Conservation (phyloP, 257 asterid genomes). For the Craterostigma plantagineum region DNA sequence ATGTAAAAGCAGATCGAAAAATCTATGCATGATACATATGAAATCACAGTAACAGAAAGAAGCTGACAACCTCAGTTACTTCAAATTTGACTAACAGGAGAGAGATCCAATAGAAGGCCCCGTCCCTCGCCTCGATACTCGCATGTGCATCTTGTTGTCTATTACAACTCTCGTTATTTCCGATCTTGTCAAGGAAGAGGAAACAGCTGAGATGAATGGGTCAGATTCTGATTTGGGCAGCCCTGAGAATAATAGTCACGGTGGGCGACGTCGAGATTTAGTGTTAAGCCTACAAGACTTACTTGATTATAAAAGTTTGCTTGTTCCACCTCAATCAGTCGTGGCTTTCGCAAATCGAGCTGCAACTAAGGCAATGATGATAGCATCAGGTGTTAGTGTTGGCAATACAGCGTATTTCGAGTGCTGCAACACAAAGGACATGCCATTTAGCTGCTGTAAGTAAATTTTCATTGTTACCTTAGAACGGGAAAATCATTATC, state of each 20-base stretch:
- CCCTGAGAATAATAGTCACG: conserved; percentile 12
- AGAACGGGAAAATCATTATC: background rate
- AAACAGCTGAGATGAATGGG: conserved; percentile 13
- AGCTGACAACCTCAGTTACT: no score
- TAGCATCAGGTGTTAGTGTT: conserved; percentile 40
- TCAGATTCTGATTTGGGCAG: no score
- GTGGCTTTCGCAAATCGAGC: conserved; percentile 78
- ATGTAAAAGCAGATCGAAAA: conserved; percentile 3
- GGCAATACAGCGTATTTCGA: conserved; percentile 41
- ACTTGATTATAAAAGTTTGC: conserved; percentile 58
- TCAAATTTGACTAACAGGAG: conserved; percentile 29
- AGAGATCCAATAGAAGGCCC: conserved; percentile 98
- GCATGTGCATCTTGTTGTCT: conserved; percentile 77
- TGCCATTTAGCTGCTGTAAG: conserved; percentile 78
- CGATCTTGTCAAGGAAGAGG: conserved; percentile 91
- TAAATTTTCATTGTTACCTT: background rate
- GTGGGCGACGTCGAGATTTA: conserved; percentile 43
- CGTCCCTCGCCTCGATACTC: conserved; percentile 84
- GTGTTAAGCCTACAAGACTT: conserved; percentile 61
- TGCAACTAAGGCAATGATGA: conserved; percentile 79
- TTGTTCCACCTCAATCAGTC: conserved; percentile 63
- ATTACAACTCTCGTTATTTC: conserved; percentile 75
- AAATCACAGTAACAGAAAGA: no score
- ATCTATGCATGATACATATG: background rate
- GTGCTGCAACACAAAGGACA: conserved; percentile 46